A percentile compares a stretch with the other conserved stretches of the same genome.
Evolutionary conservation across 176 grass and related monocot genomes (phyloP).

Genomic region (Olyra latifolia): DNA sequence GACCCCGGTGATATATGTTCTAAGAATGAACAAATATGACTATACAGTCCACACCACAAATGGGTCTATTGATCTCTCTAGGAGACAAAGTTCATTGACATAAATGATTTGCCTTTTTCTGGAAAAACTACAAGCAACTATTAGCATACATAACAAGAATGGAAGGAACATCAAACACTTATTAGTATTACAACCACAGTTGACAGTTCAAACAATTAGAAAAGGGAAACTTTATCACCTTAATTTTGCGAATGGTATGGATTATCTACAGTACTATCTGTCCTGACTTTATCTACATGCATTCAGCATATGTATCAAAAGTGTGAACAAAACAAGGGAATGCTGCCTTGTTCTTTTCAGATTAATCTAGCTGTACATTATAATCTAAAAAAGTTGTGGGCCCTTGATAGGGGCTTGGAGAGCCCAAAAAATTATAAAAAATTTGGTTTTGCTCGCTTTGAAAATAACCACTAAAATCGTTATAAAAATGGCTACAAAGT

Average conservation of each 20-base stretch:
- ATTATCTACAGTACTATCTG: no score
- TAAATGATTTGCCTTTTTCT: slow-evolving; percentile 14
- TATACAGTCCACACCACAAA: not conserved
- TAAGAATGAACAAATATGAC: not conserved
- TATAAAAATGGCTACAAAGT: no score
- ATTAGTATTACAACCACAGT: not conserved
- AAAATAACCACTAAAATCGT: no score
- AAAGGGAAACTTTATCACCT: not conserved
- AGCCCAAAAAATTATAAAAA: no score
- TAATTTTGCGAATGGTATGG: not conserved
- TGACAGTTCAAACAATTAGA: not conserved
- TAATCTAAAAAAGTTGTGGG: no score
- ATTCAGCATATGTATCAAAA: not conserved
- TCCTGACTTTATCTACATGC: not conserved
- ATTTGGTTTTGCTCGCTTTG: no score
- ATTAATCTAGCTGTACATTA: no score
- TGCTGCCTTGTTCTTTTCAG: no score
- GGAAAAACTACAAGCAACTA: not conserved
- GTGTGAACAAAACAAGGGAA: not conserved
- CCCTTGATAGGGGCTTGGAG: no score
- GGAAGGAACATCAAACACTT: not conserved
- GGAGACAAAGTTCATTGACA: not conserved
- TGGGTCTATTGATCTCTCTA: not conserved
- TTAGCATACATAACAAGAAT: slow-evolving; percentile 2
- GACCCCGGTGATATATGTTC: not conserved